A percentile compares a stretch with the other conserved stretches of the same genome.
phyloP scores from a whole-genome alignment of 163 green algal genomes.

The Chlamydomonas reinhardtii region DNA sequence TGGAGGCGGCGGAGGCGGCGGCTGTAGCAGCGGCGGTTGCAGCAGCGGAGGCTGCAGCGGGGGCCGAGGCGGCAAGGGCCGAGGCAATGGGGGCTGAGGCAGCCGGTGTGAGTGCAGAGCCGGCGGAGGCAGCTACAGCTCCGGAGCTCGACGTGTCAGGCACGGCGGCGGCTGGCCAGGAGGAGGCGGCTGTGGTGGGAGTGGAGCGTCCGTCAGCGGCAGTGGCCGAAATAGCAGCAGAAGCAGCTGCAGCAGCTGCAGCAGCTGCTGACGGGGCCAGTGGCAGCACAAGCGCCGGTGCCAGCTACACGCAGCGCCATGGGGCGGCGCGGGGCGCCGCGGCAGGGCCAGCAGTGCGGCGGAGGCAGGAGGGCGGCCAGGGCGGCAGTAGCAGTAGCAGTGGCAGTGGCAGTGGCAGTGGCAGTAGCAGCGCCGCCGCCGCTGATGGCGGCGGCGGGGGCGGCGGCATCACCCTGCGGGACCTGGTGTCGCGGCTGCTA shows the following conservation, averaged over 20 bases:
- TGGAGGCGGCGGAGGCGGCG: neutral
- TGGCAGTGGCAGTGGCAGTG: neutral
- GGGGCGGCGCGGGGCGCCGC: too few relatives aligned
- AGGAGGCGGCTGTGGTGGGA: too few relatives aligned
- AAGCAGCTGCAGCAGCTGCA: neutral
- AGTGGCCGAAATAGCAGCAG: neutral
- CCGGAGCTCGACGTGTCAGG: neutral
- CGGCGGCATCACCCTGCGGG: neutral
- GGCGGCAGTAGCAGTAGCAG: neutral
- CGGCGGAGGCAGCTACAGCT: too few relatives aligned
- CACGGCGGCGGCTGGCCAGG: too few relatives aligned
- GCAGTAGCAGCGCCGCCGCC: neutral
- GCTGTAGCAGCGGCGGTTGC: neutral
- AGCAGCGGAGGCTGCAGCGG: neutral
- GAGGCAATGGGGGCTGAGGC: too few relatives aligned
- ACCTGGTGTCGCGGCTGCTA: slow-evolving; percentile 28
- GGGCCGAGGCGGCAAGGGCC: neutral
- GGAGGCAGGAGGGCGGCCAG: too few relatives aligned
- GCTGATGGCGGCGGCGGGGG: neutral
- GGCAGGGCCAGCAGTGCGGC: neutral
- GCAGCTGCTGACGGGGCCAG: neutral
- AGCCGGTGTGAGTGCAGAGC: too few relatives aligned
- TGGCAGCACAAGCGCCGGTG: neutral
- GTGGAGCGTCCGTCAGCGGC: too few relatives aligned
- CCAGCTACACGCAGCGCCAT: too few relatives aligned